phyloP scores from a whole-genome alignment of 768 basidiomycete species.

The Mycena polygramma region DNA sequence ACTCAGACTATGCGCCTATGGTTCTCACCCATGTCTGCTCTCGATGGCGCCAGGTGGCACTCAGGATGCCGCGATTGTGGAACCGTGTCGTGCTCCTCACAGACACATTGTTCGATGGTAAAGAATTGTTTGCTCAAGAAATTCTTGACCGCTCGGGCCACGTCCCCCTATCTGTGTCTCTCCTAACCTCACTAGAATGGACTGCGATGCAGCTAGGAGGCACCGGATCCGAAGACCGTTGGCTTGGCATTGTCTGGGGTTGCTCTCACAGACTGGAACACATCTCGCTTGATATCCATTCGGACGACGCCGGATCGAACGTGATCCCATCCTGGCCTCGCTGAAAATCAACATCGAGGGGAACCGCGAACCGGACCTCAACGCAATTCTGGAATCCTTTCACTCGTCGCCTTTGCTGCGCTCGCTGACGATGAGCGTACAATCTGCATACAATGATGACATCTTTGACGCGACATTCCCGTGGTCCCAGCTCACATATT shows the following conservation, averaged over 20 bases:
- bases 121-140: too few species aligned
- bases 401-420: neutral
- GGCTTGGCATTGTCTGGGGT: neutral
- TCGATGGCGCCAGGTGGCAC: neutral
- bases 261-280: neutral
- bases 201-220: too few species aligned
- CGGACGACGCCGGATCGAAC: neutral
- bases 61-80: slow-evolving; percentile 3
- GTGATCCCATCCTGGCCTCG: slow-evolving; percentile 3
- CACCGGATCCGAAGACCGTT: neutral
- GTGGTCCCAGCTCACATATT: neutral
- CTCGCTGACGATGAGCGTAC: neutral
- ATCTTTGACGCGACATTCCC: neutral
- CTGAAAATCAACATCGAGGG: neutral
- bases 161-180: neutral
- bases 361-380: neutral
- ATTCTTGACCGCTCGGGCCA: neutral
- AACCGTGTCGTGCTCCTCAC: neutral
- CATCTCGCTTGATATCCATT: neutral
- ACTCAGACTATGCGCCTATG: neutral
- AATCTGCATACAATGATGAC: neutral
- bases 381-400: neutral
- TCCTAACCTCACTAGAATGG: neutral
- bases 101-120: neutral
- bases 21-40: slow-evolving; percentile 2